These are phyloP conservation scores for Candida gorgasii DNA, from an alignment of 805 yeast species.

Conservation along the genomic window DNA sequence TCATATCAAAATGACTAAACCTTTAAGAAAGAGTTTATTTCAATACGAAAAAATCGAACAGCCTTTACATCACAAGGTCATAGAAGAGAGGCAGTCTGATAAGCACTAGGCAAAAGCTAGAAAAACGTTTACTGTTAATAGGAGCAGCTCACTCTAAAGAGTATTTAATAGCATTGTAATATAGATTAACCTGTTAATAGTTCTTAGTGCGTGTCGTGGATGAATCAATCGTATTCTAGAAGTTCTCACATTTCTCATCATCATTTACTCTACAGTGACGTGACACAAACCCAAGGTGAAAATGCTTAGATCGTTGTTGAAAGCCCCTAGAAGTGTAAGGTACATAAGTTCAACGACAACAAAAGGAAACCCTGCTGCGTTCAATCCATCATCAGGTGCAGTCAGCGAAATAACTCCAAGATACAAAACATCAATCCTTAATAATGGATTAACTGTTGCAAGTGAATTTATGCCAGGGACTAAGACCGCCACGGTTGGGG, in stretches of 20 bases:
- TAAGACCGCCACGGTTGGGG: constrained; percentile 94
- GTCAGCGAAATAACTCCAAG: constrained; percentile 21
- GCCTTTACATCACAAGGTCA: constrained; percentile 14
- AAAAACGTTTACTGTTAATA: no score
- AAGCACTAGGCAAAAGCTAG: no score
- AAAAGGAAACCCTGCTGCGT: background rate
- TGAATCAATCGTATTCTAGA: background rate
- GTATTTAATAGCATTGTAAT: background rate
- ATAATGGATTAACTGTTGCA: constrained; percentile 95
- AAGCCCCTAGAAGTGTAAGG: background rate
- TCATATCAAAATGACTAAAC: constrained; percentile 17
- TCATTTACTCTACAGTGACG: no score
- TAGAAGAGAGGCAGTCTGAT: background rate
- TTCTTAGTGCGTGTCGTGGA: no score
- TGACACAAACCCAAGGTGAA: no score
- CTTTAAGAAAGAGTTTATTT: constrained; percentile 19
- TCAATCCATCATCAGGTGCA: background rate
- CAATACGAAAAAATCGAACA: constrained; percentile 19
- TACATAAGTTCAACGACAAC: background rate
- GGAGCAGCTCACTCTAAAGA: no score
- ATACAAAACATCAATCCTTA: constrained; percentile 64
- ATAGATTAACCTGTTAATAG: background rate
- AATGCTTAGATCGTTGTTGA: background rate
- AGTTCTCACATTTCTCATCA: background rate
- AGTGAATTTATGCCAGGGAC: constrained; percentile 85